phyloP scores from a whole-genome alignment of 164 flowering plant genomes.

The Pachysandra terminalis region DNA sequence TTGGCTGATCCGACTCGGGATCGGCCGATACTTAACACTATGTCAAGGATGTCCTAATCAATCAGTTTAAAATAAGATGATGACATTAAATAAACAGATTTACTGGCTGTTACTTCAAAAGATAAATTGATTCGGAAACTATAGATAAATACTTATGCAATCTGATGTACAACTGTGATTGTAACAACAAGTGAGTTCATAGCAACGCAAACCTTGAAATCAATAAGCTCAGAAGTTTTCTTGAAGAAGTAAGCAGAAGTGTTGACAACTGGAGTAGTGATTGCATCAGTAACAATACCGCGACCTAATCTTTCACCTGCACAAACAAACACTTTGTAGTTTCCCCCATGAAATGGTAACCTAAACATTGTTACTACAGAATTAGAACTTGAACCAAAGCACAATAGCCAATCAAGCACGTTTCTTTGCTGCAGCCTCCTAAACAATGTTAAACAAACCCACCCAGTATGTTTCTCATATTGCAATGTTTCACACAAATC shows the following conservation, averaged over 20 bases:
- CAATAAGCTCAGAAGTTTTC: constrained; percentile 80
- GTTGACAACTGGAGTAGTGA: constrained; percentile 91
- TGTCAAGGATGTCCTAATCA: background rate
- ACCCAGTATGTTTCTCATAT: background rate
- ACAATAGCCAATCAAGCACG: background rate
- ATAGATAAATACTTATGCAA: background rate
- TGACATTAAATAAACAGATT: background rate
- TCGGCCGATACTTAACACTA: too few species aligned
- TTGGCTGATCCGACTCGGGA: too few species aligned
- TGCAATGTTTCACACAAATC: background rate
- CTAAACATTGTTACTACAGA: background rate
- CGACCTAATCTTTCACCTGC: constrained; percentile 96
- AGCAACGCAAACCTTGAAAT: constrained; percentile 64
- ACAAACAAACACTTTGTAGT: background rate
- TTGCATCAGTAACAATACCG: constrained; percentile 78
- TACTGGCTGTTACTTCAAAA: too few species aligned
- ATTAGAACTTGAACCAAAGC: background rate
- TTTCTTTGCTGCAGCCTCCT: background rate
- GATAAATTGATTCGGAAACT: too few species aligned
- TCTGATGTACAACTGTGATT: background rate
- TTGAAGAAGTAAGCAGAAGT: constrained; percentile 93
- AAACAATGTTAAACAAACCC: background rate
- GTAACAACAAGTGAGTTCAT: background rate
- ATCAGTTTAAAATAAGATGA: too few species aligned
- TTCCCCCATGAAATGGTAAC: background rate